A percentile compares a stretch with the other conserved stretches of the same genome.
Conservation (phyloP, 257 asterid species). For the Salvia splendens region DNA sequence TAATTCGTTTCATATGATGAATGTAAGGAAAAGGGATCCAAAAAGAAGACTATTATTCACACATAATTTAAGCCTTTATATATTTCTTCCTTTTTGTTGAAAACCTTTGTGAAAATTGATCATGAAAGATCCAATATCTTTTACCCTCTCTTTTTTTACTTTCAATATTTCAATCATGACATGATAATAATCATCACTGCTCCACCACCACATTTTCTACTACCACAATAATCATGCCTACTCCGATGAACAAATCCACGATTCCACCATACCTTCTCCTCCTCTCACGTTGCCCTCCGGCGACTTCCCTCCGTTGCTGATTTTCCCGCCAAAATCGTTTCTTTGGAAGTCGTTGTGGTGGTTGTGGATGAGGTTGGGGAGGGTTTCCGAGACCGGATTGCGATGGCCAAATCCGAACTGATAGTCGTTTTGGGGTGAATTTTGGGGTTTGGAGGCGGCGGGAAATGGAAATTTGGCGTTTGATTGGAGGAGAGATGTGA, state of each 20-base stretch:
- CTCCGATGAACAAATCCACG: constrained; percentile 79
- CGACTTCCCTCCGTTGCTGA: constrained; percentile 27
- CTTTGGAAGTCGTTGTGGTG: constrained; percentile 18
- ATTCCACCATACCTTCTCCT: constrained; percentile 67
- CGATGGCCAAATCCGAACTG: constrained; percentile 32
- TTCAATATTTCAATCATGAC: constrained; percentile 41
- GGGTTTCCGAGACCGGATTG: constrained; percentile 17
- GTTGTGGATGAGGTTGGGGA: constrained; percentile 43
- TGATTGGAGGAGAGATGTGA: constrained; percentile 51
- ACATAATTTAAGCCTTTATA: constrained; percentile 44
- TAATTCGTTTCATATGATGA: background rate
- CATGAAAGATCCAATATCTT: constrained; percentile 26
- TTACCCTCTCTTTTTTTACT: constrained; percentile 18
- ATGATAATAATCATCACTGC: constrained; percentile 38
- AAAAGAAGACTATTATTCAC: constrained; percentile 53
- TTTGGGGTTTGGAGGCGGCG: constrained; percentile 33
- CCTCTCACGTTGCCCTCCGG: constrained; percentile 26
- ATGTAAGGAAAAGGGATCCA: constrained; percentile 18
- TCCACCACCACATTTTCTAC: constrained; percentile 34
- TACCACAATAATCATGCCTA: constrained; percentile 36
- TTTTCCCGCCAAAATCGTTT: background rate
- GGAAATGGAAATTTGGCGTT: constrained; percentile 43
- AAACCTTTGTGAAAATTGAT: constrained; percentile 38
- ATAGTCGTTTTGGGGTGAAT: constrained; percentile 29
- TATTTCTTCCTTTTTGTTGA: background rate